Base-by-base conservation (phyloP, 345 rosid species). In the Geranium brycei region DNA sequence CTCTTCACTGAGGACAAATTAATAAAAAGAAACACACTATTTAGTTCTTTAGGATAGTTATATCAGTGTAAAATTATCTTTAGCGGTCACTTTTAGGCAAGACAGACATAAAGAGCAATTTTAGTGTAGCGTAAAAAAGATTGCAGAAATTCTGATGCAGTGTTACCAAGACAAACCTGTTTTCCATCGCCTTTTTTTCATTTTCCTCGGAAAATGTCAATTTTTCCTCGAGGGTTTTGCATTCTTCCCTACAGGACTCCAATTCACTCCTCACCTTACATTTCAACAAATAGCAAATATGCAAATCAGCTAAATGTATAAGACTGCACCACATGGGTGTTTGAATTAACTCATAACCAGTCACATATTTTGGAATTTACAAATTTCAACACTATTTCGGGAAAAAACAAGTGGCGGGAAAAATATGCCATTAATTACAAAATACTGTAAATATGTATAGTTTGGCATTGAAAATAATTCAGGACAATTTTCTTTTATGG, bases 241-340 rank as follows among this genome's bases (percentile, higher is more conserved):
- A 87, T 73, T 85, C 90, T 71, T 79, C 75, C 75, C 70, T 76
- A 65, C 76, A 85, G 64, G 73, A 77, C 68, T 82, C 77, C 31
- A 91, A 80, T 68, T 87, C 82, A 55, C 67, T 76, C 72, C 68
- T 81, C 64, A 61, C 84, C 97, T 91, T 68, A 71, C 40, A 73
- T 61, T 71, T 31, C 19, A 66, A 62, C 19, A 65, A 7, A 18
- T 38, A 35, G 28, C 60, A 17, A 30, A 23, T 60, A 40, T 16
- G 14, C 58, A 57, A 18, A 32, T 14, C 53, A 17, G 51, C 19
- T 40, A 19, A 35, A n/a, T 38, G 16, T 38, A 38, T 18, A 41
- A 62, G 31, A 62, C 47, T 10, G 31, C 28, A 31, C 4, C 65
- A 19, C 4, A 41, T 18, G 31, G 28, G 28, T 23, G 28, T 23